Conservation (phyloP, 2,329 filamentous ascomycete species). For the Colletotrichum sp. region DNA sequence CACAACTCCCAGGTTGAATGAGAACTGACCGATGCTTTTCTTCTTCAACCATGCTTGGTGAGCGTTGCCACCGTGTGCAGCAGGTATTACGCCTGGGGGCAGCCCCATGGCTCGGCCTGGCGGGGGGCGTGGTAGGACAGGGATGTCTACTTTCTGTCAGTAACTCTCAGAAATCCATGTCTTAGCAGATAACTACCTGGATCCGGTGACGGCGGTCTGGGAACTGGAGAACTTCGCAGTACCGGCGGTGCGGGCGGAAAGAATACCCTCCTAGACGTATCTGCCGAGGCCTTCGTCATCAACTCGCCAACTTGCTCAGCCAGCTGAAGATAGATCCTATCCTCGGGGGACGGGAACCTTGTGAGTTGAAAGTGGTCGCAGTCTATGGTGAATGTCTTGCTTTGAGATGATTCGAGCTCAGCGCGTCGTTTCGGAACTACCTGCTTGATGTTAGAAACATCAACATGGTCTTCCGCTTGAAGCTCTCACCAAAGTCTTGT, state of each 20-base stretch:
- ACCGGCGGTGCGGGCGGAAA: background rate
- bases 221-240: background rate
- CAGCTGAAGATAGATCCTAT: conserved; percentile 16
- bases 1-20: background rate
- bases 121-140: background rate
- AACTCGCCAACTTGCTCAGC: background rate
- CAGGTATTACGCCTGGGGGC: background rate
- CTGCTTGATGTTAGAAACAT: background rate
- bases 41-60: background rate
- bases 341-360: conserved; percentile 20
- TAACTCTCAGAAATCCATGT: background rate
- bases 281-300: background rate
- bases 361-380: conserved; percentile 25
- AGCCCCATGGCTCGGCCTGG: background rate
- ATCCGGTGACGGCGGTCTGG: background rate
- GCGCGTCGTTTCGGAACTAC: background rate
- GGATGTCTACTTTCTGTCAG: background rate
- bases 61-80: background rate
- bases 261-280: background rate
- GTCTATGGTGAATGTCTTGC: conserved; percentile 3
- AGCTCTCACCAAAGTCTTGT: background rate
- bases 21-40: background rate
- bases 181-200: background rate
- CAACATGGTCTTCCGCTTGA: too few relatives aligned
- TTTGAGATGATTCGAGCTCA: background rate